Conservation (phyloP, 108 stramenopile genomes). For the Licmophora abbreviata region DNA sequence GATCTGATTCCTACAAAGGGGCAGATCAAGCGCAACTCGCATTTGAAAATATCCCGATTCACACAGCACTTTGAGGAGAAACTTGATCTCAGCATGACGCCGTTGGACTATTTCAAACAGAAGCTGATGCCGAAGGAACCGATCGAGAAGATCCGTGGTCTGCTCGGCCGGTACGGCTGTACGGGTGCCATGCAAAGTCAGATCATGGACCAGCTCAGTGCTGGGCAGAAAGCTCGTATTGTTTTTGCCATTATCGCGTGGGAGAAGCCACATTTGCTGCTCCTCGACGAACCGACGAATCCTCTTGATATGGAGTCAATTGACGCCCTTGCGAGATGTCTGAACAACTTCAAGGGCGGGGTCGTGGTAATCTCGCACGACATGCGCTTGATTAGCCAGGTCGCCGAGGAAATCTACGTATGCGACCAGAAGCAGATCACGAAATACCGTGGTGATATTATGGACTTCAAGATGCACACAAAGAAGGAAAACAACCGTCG, state of each 20-base stretch:
- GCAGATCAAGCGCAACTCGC: conserved; percentile 84
- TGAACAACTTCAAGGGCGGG: conserved; percentile 97
- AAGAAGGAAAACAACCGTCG: conserved; percentile 83
- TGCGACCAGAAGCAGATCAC: conserved; percentile 89
- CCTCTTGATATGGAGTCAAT: conserved; percentile 96
- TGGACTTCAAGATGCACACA: conserved; percentile 87
- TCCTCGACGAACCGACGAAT: conserved; percentile 98
- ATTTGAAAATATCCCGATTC: conserved; percentile 90
- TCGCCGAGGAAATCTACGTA: conserved; percentile 95
- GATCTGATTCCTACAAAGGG: conserved; percentile 90
- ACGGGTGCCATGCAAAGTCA: conserved; percentile 80
- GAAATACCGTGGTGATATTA: conserved; percentile 86
- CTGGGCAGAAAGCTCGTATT: conserved; percentile 96
- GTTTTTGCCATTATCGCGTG: conserved; percentile 96
- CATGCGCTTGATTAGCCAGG: conserved; percentile 97
- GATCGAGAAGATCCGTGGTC: conserved; percentile 69
- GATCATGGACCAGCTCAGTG: conserved; percentile 84
- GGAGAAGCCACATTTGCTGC: conserved; percentile 92
- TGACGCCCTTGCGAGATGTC: conserved; percentile 91
- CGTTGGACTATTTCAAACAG: conserved; percentile 94
- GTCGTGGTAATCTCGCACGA: conserved; percentile 98
- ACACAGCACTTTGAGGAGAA: conserved; percentile 99
- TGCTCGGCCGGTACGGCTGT: conserved; percentile 94
- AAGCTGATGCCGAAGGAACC: conserved; percentile 74
- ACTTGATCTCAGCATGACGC: conserved; percentile 91